Base-by-base conservation (phyloP, 805 yeast species). In the Metschnikowia lachancei region DNA sequence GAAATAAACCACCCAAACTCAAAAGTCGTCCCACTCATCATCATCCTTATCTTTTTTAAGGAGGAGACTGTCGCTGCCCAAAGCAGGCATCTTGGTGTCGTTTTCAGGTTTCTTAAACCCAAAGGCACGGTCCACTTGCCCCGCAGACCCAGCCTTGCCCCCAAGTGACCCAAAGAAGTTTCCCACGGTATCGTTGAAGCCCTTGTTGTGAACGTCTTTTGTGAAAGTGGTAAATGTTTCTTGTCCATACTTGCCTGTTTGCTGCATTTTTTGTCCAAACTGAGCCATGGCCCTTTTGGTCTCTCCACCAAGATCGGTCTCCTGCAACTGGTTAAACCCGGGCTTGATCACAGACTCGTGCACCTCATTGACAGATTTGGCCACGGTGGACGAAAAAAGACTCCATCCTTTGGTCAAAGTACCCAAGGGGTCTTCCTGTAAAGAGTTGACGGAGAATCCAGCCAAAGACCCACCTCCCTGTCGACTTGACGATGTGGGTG, bases 391-490 rank as follows among this genome's bases (percentile, higher is more conserved):
- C 10, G 96, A 83, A 60, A 94, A 89, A 52, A 94, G 69, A 20
- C 96, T 91, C 97, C 98, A 94, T 18, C 99, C 98, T 66, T 83
- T 88, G 33, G 87, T 66, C 44, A 94, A 75, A 0, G 97, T 85
- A n/a, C 95, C 96, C 43, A 91, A 56, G 5, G 99, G 98, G 63
- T 94, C 98, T 33, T 64, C 67, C 64, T 85, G 95, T 41, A 87
- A 70, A 45, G 81, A 81, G 52, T 85, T 87, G 9, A 86, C 57
- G 7, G 85, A 80, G 57, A 88, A 75, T 1, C 76, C 75, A 9
- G 84, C 61, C 31, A 80, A 65, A 8, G 82, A 69, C 1, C 80
- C 78, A 11, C 42, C 33, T 39, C 67, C 73, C 36, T 40, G 43
- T 48, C 50, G 49, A 39, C 56, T 61, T 10, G 54, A 55, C 24